Percentiles rank a stretch among this genome's conserved stretches.
These are phyloP conservation scores for Penicillium sp. DNA, from an alignment of 2,329 filamentous ascomycete genomes.

Conservation along the genomic window DNA sequence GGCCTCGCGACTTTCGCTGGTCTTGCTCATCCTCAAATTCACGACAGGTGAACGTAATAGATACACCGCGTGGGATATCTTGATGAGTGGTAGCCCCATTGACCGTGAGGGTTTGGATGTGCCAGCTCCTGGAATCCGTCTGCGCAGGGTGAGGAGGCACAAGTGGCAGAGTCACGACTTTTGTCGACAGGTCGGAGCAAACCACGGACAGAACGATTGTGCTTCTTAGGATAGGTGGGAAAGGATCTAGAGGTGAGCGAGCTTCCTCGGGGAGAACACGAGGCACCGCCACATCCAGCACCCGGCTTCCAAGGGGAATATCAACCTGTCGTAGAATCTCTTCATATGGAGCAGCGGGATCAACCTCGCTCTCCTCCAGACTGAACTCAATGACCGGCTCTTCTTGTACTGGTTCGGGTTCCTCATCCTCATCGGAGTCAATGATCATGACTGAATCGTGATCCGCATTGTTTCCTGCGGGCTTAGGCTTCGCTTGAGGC, in stretches of 20 bases:
- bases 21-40: conserved; percentile 30
- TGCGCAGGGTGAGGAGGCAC: conserved; percentile 49
- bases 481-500: conserved; percentile 25
- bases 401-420: conserved; percentile 21
- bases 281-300: conserved; percentile 52
- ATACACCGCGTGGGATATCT: conserved; percentile 50
- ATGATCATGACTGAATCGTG: conserved; percentile 54
- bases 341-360: conserved; percentile 55
- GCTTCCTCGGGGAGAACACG: conserved; percentile 44
- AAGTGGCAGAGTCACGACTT: conserved; percentile 55
- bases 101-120: conserved; percentile 51
- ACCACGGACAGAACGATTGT: conserved; percentile 55
- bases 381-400: conserved; percentile 46
- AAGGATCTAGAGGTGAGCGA: conserved; percentile 41
- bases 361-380: conserved; percentile 55
- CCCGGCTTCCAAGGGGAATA: conserved; percentile 53
- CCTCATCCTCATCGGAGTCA: conserved; percentile 56
- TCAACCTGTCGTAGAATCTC: conserved; percentile 55
- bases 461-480: conserved; percentile 23
- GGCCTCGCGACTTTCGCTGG: conserved; percentile 32
- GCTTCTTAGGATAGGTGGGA: conserved; percentile 49
- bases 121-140: conserved; percentile 35
- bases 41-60: conserved; percentile 54
- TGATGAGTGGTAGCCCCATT: conserved; percentile 49
- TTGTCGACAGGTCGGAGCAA: conserved; percentile 57